Conservation (phyloP, 306 rosid genomes). For the Malus asiatica region DNA sequence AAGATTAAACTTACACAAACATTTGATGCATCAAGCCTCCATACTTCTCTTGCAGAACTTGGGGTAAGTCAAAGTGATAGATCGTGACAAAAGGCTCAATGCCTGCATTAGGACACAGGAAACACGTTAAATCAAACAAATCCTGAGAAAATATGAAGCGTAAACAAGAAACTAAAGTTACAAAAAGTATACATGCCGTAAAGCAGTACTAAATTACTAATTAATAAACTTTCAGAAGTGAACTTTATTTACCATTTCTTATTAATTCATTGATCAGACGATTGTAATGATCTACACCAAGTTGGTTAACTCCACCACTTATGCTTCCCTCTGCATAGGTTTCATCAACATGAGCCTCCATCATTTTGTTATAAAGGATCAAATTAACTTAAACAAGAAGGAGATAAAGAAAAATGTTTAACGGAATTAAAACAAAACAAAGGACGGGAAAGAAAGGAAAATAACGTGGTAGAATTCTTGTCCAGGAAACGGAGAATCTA, state of each 20-base stretch:
- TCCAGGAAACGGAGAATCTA: constrained; percentile 35
- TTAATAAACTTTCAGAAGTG: no score
- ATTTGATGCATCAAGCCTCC: constrained; percentile 11
- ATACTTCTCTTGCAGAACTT: constrained; percentile 27
- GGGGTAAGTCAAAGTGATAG: constrained; percentile 26
- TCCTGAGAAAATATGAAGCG: no score
- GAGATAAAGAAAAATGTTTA: no score
- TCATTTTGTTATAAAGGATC: no score
- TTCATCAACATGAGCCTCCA: not conserved
- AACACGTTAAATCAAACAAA: not conserved
- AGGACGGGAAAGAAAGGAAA: not conserved
- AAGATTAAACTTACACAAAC: no score
- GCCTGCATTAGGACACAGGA: not conserved
- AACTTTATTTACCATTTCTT: not conserved
- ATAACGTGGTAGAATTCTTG: constrained; percentile 33
- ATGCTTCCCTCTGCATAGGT: constrained; percentile 17
- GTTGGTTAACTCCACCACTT: constrained; percentile 20
- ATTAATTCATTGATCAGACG: constrained; percentile 17
- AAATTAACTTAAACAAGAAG: not conserved
- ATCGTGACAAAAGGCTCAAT: constrained; percentile 31
- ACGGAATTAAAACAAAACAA: not conserved
- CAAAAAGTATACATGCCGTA: no score
- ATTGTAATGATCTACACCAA: constrained; percentile 22
- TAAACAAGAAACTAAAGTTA: no score
- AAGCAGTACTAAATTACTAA: no score